phyloP scores from a whole-genome alignment of 2,329 filamentous ascomycete species.

The Beauveria brongniartii region DNA sequence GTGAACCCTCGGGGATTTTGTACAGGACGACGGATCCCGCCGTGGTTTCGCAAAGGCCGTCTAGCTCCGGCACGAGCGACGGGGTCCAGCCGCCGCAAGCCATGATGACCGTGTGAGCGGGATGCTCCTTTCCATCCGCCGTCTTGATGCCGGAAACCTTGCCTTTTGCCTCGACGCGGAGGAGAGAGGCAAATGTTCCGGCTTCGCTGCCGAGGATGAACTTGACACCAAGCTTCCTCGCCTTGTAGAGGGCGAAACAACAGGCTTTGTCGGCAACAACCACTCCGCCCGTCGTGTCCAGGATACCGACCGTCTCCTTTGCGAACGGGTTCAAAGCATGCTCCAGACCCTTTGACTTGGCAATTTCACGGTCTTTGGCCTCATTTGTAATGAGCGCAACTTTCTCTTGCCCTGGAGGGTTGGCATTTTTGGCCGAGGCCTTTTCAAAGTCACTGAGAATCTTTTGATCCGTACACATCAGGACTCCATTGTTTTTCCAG shows the following conservation, averaged over 20 bases:
- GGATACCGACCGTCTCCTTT: conserved; percentile 27
- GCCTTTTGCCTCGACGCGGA: conserved; percentile 13
- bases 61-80: conserved; percentile 29
- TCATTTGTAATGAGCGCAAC: background rate
- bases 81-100: conserved; percentile 39
- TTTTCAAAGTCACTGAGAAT: background rate
- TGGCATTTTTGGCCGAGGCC: background rate
- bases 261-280: conserved; percentile 39
- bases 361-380: conserved; percentile 13
- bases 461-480: background rate
- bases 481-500: conserved; percentile 30
- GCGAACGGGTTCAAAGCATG: conserved; percentile 31
- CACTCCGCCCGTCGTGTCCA: conserved; percentile 39
- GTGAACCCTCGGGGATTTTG: conserved; percentile 28
- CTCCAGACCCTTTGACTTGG: conserved; percentile 20
- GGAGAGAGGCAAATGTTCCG: conserved; percentile 24
- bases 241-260: conserved; percentile 34
- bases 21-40: conserved; percentile 37
- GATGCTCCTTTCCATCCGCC: conserved; percentile 25
- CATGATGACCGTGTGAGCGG: conserved; percentile 27
- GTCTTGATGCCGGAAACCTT: conserved; percentile 31
- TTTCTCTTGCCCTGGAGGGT: background rate
- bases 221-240: conserved; percentile 30
- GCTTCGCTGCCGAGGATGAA: conserved; percentile 28
- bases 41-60: conserved; percentile 38